Evolutionary conservation across 352 stramenopile species (phyloP).

Genomic region (Globisporangium splendens): DNA sequence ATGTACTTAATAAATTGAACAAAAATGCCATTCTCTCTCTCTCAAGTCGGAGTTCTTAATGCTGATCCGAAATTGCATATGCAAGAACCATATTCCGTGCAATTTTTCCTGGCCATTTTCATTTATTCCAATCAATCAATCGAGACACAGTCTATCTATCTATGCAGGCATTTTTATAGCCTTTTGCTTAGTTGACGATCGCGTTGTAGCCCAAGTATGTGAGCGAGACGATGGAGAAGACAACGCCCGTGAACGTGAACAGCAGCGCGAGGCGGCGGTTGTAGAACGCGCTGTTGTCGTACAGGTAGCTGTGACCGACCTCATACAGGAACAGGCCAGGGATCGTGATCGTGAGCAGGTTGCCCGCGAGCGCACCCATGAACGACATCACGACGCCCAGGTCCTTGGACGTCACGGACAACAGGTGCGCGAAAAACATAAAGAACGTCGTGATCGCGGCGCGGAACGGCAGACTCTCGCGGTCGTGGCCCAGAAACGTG

Average conservation of each 20-base stretch:
- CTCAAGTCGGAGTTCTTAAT: too few relatives aligned
- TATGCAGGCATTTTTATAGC: not conserved
- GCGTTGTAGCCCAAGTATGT: constrained; percentile 65
- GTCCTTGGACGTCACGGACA: constrained; percentile 58
- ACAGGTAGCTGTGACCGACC: constrained; percentile 49
- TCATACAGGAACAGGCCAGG: constrained; percentile 78
- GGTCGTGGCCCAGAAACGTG: constrained; percentile 63
- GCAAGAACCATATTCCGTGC: too few relatives aligned
- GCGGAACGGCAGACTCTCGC: constrained; percentile 69
- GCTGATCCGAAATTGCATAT: too few relatives aligned
- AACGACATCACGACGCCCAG: constrained; percentile 76
- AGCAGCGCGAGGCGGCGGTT: constrained; percentile 44
- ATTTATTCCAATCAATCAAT: not conserved
- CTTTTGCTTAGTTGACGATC: constrained; percentile 24
- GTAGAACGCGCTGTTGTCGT: constrained; percentile 44
- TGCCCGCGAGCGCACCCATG: constrained; percentile 67
- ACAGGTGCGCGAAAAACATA: constrained; percentile 56
- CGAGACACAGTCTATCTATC: not conserved
- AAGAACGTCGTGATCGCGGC: constrained; percentile 63
- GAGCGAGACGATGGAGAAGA: constrained; percentile 63
- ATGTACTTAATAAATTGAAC: too few relatives aligned
- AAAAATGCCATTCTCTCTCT: too few relatives aligned
- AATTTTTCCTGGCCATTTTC: too few relatives aligned
- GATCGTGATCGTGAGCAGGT: constrained; percentile 66
- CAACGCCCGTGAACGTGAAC: constrained; percentile 45